A percentile compares a stretch with the other conserved stretches of the same genome.
Evolutionary conservation across 2,329 filamentous ascomycete genomes (phyloP).

Genomic region (Stylonectria norvegica): DNA sequence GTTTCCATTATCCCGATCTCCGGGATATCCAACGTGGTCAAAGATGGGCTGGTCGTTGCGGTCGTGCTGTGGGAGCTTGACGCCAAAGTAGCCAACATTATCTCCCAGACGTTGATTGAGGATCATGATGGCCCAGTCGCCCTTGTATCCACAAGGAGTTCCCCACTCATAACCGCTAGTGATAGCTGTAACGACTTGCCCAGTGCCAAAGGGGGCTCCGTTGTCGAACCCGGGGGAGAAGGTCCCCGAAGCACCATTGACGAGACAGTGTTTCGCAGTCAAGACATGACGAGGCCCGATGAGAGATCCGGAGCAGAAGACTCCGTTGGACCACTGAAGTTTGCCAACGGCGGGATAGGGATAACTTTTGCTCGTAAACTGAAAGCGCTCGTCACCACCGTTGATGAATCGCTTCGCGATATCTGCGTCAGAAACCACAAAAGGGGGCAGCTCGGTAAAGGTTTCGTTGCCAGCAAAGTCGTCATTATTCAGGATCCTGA

Average conservation of each 20-base stretch:
- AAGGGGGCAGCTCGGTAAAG: background rate
- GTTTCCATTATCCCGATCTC: slow-evolving; percentile 13
- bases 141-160: slow-evolving; percentile 16
- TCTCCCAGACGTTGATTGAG: slow-evolving; percentile 24
- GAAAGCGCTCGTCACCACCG: slow-evolving; percentile 20
- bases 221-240: slow-evolving; percentile 26
- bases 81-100: slow-evolving; percentile 24
- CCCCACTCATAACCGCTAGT: slow-evolving; percentile 1
- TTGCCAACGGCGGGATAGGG: slow-evolving; percentile 22
- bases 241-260: slow-evolving; percentile 15
- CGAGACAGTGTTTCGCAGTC: slow-evolving; percentile 27
- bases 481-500: background rate
- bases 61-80: slow-evolving; percentile 13
- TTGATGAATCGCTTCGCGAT: slow-evolving; percentile 18
- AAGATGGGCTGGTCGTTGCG: slow-evolving; percentile 14
- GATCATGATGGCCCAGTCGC: slow-evolving; percentile 28
- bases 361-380: slow-evolving; percentile 15
- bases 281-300: slow-evolving; percentile 29
- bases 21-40: slow-evolving; percentile 20
- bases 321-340: slow-evolving; percentile 18
- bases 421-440: background rate
- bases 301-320: slow-evolving; percentile 26
- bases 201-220: slow-evolving; percentile 13
- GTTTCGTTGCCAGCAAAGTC: background rate
- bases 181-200: background rate